Percentiles rank a stretch among this genome's conserved stretches.
phyloP scores from a whole-genome alignment of 1,139 yeast species.

The Diutina pseudorugosa region DNA sequence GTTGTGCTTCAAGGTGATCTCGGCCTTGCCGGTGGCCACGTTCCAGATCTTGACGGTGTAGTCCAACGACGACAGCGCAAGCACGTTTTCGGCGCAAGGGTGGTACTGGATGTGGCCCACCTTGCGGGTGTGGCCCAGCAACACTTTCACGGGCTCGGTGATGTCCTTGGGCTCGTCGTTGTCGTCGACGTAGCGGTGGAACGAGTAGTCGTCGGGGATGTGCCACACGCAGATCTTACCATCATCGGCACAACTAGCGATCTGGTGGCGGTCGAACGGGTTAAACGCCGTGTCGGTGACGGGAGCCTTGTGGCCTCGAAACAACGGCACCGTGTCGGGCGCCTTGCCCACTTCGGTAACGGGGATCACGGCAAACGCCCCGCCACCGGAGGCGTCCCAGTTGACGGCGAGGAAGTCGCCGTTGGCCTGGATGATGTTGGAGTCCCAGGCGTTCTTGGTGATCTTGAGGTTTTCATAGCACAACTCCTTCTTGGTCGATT shows the following conservation, averaged over 20 bases:
- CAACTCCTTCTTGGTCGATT: conserved; percentile 75
- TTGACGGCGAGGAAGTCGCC: conserved; percentile 79
- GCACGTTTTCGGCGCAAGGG: conserved; percentile 75
- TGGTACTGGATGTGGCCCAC: conserved; percentile 90
- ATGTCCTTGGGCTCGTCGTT: conserved; percentile 60
- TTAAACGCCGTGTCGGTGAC: conserved; percentile 91
- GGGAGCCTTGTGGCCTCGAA: conserved; percentile 92
- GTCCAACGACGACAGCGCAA: conserved; percentile 86
- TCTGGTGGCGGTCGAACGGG: conserved; percentile 67
- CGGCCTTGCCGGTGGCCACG: conserved; percentile 59
- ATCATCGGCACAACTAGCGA: conserved; percentile 87
- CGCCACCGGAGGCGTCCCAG: conserved; percentile 96
- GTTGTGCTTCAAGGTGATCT: conserved; percentile 67
- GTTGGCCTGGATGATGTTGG: conserved; percentile 68
- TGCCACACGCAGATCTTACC: conserved; percentile 81
- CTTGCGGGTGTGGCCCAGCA: conserved; percentile 82
- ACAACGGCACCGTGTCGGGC: conserved; percentile 86
- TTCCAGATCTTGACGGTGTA: conserved; percentile 89
- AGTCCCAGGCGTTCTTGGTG: conserved; percentile 93
- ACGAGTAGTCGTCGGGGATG: conserved; percentile 70
- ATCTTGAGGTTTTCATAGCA: conserved; percentile 79
- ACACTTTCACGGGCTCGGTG: conserved; percentile 49
- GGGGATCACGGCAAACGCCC: conserved; percentile 92
- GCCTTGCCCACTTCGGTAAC: conserved; percentile 80
- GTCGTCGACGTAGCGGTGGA: conserved; percentile 45